A percentile compares a stretch with the other conserved stretches of the same genome.
Evolutionary conservation across 257 asterid genomes (phyloP).

Genomic region (Orobanche coerulescens): DNA sequence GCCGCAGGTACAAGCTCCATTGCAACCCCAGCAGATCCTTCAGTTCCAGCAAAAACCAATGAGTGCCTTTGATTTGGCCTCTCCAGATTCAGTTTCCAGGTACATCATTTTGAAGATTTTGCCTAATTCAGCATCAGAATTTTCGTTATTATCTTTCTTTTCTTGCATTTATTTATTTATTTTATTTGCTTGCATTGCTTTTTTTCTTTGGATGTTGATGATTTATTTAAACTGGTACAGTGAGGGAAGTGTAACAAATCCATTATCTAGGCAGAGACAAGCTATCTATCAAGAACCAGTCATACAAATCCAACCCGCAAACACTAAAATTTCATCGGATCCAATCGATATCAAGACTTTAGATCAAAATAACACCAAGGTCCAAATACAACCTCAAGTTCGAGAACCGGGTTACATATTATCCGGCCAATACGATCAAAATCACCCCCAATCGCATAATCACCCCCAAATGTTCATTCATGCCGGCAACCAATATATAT

Average conservation of each 20-base stretch:
- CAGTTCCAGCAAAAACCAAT: conserved; percentile 50
- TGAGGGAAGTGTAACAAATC: conserved; percentile 62
- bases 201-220: conserved; percentile 19
- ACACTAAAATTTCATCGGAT: conserved; percentile 30
- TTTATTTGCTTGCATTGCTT: not conserved
- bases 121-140: not conserved
- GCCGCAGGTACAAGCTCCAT: conserved; percentile 34
- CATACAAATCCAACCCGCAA: conserved; percentile 41
- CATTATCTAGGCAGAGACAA: conserved; percentile 56
- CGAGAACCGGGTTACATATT: conserved; percentile 44
- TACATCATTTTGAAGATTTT: conserved; percentile 14
- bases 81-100: conserved; percentile 89
- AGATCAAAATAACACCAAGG: conserved; percentile 34
- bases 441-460: conserved; percentile 48
- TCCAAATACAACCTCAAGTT: conserved; percentile 45
- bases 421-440: conserved; percentile 49
- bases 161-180: not conserved
- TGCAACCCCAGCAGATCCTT: conserved; percentile 26
- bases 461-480: conserved; percentile 57
- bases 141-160: not conserved
- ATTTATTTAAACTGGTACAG: conserved; percentile 34
- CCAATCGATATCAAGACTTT: conserved; percentile 35
- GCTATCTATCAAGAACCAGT: conserved; percentile 46
- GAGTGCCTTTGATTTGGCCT: conserved; percentile 41
- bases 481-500: conserved; percentile 43